These are phyloP conservation scores for Sanchytrium tribonematis DNA, from an alignment of 371 early-diverging fungal genomes.

Conservation along the genomic window DNA sequence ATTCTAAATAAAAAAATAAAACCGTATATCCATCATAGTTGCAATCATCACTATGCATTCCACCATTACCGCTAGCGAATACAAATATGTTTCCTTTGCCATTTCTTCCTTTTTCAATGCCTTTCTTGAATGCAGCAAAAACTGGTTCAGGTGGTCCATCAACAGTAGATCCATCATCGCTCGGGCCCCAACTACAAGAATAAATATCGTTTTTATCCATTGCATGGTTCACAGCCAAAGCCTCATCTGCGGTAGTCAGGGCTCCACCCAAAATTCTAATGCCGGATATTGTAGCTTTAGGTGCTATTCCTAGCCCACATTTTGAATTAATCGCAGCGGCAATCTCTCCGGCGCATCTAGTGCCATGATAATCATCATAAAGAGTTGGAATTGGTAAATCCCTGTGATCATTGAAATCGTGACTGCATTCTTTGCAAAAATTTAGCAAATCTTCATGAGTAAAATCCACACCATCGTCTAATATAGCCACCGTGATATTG, in stretches of 20 bases:
- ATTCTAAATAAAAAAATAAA: conserved; percentile 12
- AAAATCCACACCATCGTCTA: conserved; percentile 83
- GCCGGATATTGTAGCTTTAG: conserved; percentile 41
- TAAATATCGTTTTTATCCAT: conserved; percentile 66
- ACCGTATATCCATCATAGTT: conserved; percentile 85
- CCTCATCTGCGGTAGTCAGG: conserved; percentile 67
- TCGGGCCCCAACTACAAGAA: conserved; percentile 91
- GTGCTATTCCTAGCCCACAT: conserved; percentile 83
- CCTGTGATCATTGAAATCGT: not conserved
- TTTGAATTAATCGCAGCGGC: conserved; percentile 60
- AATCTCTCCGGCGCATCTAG: conserved; percentile 87
- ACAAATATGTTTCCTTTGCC: conserved; percentile 70
- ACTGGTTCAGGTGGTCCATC: conserved; percentile 59
- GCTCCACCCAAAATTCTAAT: conserved; percentile 13
- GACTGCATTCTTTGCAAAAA: conserved; percentile 1
- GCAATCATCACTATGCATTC: conserved; percentile 20
- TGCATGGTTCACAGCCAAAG: conserved; percentile 52
- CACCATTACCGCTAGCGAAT: conserved; percentile 87
- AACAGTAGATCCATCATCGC: conserved; percentile 59
- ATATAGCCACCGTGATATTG: conserved; percentile 41
- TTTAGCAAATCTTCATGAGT: conserved; percentile 38
- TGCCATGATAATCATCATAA: conserved; percentile 54
- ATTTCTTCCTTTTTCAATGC: conserved; percentile 45
- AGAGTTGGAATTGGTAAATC: not conserved
- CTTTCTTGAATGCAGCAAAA: conserved; percentile 46